Evolutionary conservation across 768 basidiomycete genomes (phyloP), one percentile per base, ranked within the genome.

Genomic region (Psilocybe subaeruginosa): DNA sequence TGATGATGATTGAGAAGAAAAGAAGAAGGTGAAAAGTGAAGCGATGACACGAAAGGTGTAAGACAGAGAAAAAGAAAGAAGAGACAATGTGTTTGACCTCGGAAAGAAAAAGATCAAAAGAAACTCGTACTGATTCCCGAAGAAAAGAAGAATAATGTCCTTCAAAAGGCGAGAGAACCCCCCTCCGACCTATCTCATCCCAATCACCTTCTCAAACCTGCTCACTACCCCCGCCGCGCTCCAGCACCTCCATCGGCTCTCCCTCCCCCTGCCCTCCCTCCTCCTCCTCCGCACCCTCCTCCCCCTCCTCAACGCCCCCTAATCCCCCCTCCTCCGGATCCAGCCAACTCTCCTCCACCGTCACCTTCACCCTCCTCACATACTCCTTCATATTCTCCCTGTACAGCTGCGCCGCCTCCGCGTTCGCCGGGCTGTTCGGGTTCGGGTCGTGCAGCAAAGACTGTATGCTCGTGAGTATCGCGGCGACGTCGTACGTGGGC

Each of bases 311-410:
- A 11, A 52, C 64, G 5, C 56, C 60, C 16, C 64, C 68, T 45
- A 51, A 33, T 12, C 61, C 78, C 73, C 82, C 84, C 69, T 88
- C 87, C 59, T 87, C 88, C 27, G 92, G 91, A 73, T 97, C 96
- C 55, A 97, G 76, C 96, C 95, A 97, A 61, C 92, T 95, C 73
- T 93, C 91, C 77, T 97, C 96, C 31, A 97, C 95, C 0, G 95
- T 97, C 46, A 85, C 87, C 77, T 97, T 93, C 31, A 98, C 97
- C 57, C 95, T 77, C 64, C 95, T 81, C 51, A 97, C 91, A 72
- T 99, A 99, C 80, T 98, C 97, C 78, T 97, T 98, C 92, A 96
- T 95, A 70, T 97, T 97, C 73, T 99, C 97, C 60, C 97, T 80
- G 71, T 96, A 99, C 62, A 99, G 75, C 76, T 95, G 93, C 5